phyloP scores from a whole-genome alignment of 2,329 filamentous ascomycete species.

The Monosporascus sp. region DNA sequence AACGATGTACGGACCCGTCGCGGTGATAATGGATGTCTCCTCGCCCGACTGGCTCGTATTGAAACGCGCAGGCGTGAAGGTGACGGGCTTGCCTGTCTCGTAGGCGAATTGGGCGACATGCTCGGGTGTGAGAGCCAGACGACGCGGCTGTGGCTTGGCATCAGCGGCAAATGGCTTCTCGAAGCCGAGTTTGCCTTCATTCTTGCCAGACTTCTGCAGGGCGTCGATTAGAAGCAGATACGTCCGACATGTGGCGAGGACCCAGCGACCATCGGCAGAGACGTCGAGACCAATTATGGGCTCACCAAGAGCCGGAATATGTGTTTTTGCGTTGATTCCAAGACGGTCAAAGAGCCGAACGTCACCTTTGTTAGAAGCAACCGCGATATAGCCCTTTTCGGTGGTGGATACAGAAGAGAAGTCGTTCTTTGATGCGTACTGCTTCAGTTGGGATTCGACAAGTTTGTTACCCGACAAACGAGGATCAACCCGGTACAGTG shows the following conservation, averaged over 20 bases:
- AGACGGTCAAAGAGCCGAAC: constrained; percentile 94
- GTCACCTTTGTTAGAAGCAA: constrained; percentile 96
- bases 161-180: constrained; percentile 91
- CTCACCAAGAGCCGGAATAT: constrained; percentile 91
- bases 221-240: constrained; percentile 93
- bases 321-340: constrained; percentile 95
- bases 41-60: constrained; percentile 77
- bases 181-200: constrained; percentile 96
- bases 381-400: constrained; percentile 92
- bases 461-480: constrained; percentile 87
- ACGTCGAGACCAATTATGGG: constrained; percentile 93
- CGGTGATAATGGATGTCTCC: constrained; percentile 94
- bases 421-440: constrained; percentile 94
- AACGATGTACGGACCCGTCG: constrained; percentile 92
- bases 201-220: constrained; percentile 87
- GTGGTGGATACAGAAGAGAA: constrained; percentile 94
- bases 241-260: constrained; percentile 88
- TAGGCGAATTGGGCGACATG: constrained; percentile 97
- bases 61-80: constrained; percentile 89
- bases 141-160: constrained; percentile 86
- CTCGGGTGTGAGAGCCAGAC: constrained; percentile 80
- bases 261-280: constrained; percentile 91
- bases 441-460: constrained; percentile 88
- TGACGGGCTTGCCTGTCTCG: constrained; percentile 81
- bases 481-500: constrained; percentile 89